phyloP scores from a whole-genome alignment of 768 basidiomycete genomes.

The Porpolomopsis calyptriformis region DNA sequence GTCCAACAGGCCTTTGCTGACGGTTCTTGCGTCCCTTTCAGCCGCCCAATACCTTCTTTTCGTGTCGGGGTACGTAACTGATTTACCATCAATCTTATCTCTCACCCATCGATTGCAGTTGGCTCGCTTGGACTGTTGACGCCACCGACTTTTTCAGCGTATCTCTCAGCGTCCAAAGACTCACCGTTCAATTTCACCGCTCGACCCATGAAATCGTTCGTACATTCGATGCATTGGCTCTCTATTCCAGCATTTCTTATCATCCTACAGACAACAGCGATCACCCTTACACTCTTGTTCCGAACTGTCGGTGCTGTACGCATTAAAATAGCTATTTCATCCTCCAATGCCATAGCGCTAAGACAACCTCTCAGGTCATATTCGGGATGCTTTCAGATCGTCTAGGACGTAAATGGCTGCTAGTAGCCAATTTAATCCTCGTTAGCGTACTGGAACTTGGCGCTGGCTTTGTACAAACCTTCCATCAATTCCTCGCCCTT shows the following conservation, averaged over 20 bases:
- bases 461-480: constrained; percentile 72
- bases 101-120: constrained; percentile 27
- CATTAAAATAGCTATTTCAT: constrained; percentile 2
- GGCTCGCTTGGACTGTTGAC: constrained; percentile 82
- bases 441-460: constrained; percentile 67
- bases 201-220: constrained; percentile 31
- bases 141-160: constrained; percentile 83
- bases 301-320: constrained; percentile 63
- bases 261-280: constrained; percentile 50
- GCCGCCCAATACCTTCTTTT: constrained; percentile 50
- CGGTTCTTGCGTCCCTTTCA: constrained; percentile 33
- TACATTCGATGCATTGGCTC: constrained; percentile 1
- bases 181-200: constrained; percentile 39
- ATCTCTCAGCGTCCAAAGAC: constrained; percentile 41
- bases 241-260: neutral
- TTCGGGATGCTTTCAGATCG: constrained; percentile 85
- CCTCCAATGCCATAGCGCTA: constrained; percentile 12
- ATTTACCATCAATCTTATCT: neutral
- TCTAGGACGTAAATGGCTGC: constrained; percentile 89
- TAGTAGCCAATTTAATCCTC: constrained; percentile 64
- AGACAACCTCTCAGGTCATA: constrained; percentile 32
- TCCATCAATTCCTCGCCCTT: constrained; percentile 66
- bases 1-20: constrained; percentile 31
- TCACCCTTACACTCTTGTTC: constrained; percentile 90
- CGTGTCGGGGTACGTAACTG: constrained; percentile 45